These are phyloP conservation scores for Talaromyces sp. DNA, from an alignment of 2,329 filamentous ascomycete genomes.

Conservation along the genomic window DNA sequence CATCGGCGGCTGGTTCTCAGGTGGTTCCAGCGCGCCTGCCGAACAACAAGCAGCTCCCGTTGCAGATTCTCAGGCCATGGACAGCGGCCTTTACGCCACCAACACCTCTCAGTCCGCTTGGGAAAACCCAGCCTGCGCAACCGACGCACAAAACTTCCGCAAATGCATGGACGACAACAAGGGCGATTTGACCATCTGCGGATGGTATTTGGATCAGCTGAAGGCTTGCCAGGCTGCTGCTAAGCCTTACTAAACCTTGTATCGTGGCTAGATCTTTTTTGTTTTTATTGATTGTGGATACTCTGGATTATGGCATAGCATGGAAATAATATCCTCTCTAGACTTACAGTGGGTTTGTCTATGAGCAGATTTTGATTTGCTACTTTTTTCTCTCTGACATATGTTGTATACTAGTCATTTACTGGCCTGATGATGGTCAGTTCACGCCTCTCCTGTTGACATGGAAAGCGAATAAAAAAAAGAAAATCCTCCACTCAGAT, in stretches of 20 bases:
- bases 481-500: conserved; percentile 15
- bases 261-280: not conserved
- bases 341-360: conserved; percentile 9
- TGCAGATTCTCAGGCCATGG: conserved; percentile 53
- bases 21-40: conserved; percentile 59
- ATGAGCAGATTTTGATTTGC: conserved; percentile 10
- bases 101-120: conserved; percentile 31
- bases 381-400: not conserved
- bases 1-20: conserved; percentile 82
- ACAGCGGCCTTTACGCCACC: conserved; percentile 45
- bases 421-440: conserved; percentile 5
- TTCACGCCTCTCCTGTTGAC: conserved; percentile 11
- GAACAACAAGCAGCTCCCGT: conserved; percentile 49
- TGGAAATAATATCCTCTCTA: conserved; percentile 13
- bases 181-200: conserved; percentile 92
- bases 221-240: conserved; percentile 82
- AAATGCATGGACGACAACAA: conserved; percentile 94
- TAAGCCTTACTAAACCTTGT: conserved; percentile 56
- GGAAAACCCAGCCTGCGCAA: conserved; percentile 65
- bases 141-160: conserved; percentile 80
- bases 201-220: conserved; percentile 97
- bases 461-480: conserved; percentile 15
- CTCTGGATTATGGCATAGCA: conserved; percentile 14
- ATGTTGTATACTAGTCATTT: conserved; percentile 15
- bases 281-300: not conserved